Conservation (phyloP, 1,284 basidiomycete genomes). For the Ceratobasidium sp. region DNA sequence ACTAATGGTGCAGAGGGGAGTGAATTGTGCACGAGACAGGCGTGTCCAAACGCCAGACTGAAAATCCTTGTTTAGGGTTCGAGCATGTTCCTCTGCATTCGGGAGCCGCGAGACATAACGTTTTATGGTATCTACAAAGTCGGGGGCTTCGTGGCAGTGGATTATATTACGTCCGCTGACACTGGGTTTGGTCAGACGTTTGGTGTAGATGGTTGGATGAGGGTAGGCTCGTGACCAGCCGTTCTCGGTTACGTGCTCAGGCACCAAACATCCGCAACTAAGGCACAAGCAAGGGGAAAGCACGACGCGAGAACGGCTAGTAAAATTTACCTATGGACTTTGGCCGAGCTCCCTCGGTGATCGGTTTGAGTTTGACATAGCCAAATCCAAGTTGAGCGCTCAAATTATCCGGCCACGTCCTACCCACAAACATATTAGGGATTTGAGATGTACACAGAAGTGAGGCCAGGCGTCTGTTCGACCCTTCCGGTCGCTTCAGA, state of each 20-base stretch:
- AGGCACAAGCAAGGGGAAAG: too few relatives aligned
- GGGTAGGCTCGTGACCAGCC: not conserved
- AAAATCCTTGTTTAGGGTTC: not conserved
- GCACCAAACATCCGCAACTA: not conserved
- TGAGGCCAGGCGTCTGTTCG: too few relatives aligned
- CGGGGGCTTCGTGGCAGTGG: not conserved
- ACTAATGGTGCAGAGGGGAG: conserved; percentile 14
- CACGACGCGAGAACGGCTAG: not conserved
- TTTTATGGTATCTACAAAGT: not conserved
- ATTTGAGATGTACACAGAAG: too few relatives aligned
- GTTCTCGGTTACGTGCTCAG: not conserved
- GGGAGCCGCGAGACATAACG: conserved; percentile 7
- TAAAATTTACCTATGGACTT: conserved; percentile 1
- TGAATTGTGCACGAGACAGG: not conserved
- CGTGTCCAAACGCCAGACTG: not conserved
- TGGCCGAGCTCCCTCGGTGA: conserved; percentile 11
- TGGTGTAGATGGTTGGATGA: not conserved
- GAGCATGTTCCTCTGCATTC: not conserved
- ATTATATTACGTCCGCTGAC: not conserved
- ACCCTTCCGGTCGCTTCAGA: too few relatives aligned
- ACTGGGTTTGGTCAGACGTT: not conserved
- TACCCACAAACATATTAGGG: too few relatives aligned
- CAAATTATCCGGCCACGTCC: not conserved
- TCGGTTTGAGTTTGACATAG: not conserved
- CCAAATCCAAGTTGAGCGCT: not conserved